phyloP scores from a whole-genome alignment of 1,284 basidiomycete genomes.

The Schizopora paradoxa region DNA sequence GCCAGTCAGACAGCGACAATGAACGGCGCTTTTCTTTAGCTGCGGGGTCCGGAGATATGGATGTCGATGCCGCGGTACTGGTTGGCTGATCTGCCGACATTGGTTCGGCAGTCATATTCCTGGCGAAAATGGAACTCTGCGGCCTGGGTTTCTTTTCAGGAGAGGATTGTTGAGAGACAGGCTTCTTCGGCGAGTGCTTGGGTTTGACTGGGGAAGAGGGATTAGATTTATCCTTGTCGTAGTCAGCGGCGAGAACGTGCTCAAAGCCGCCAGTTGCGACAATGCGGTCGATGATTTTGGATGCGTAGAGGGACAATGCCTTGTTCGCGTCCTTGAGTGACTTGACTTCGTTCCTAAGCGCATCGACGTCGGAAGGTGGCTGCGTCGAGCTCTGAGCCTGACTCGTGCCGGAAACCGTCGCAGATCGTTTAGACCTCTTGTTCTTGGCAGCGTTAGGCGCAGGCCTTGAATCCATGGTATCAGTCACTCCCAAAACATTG shows the following conservation, averaged over 20 bases:
- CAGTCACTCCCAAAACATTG: constrained; percentile 45
- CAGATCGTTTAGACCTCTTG: constrained; percentile 51
- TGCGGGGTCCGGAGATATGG: constrained; percentile 25
- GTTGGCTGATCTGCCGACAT: constrained; percentile 18
- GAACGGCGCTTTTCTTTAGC: constrained; percentile 55
- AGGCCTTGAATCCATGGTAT: constrained; percentile 43
- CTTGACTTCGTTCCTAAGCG: constrained; percentile 77
- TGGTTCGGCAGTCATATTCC: constrained; percentile 35
- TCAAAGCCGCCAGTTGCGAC: constrained; percentile 93
- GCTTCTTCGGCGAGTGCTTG: constrained; percentile 22
- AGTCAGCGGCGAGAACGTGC: constrained; percentile 86
- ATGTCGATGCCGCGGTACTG: constrained; percentile 20
- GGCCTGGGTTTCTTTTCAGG: constrained; percentile 44
- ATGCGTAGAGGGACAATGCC: constrained; percentile 87
- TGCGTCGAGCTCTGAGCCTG: constrained; percentile 40
- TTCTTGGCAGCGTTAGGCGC: constrained; percentile 39
- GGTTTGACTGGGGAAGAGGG: constrained; percentile 19
- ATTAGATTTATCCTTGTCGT: constrained; percentile 48
- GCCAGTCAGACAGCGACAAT: constrained; percentile 80
- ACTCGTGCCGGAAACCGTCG: constrained; percentile 31
- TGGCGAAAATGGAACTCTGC: constrained; percentile 51
- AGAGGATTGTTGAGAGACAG: constrained; percentile 19
- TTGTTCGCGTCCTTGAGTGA: constrained; percentile 92
- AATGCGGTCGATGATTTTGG: constrained; percentile 94
- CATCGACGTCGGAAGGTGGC: constrained; percentile 52